A percentile compares a stretch with the other conserved stretches of the same genome.
These are phyloP conservation scores for Gymnopilus junonius DNA, from an alignment of 768 basidiomycete genomes.

Conservation along the genomic window DNA sequence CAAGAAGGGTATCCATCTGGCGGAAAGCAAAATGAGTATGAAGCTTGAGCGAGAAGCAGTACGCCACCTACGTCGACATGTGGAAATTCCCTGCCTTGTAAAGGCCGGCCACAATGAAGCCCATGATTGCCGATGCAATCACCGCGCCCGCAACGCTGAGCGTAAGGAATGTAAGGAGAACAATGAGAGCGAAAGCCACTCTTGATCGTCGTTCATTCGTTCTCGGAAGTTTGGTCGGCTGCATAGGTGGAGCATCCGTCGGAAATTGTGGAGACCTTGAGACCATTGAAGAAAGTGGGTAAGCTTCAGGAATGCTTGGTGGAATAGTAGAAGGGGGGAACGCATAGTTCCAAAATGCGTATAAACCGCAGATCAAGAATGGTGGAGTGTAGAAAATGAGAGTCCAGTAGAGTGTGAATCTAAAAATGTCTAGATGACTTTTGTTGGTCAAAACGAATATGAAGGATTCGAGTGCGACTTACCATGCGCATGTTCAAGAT, in stretches of 20 bases:
- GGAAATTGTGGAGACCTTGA: not conserved
- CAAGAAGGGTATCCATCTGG: conserved; percentile 52
- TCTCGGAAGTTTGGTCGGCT: conserved; percentile 22
- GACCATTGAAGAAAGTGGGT: conserved; percentile 15
- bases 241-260: not conserved
- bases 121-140: conserved; percentile 49
- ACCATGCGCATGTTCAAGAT: conserved; percentile 48
- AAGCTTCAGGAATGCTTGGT: conserved; percentile 9
- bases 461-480: not conserved
- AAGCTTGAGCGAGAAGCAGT: not conserved
- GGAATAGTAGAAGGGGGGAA: conserved; percentile 41
- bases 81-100: conserved; percentile 49
- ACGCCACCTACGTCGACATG: conserved; percentile 51
- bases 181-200: conserved; percentile 50
- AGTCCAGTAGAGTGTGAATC: conserved; percentile 58
- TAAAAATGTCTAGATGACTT: conserved; percentile 46
- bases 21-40: not conserved
- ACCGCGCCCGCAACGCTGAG: conserved; percentile 50
- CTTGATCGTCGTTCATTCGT: conserved; percentile 48
- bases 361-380: conserved; percentile 51
- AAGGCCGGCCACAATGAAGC: conserved; percentile 48
- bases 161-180: conserved; percentile 45
- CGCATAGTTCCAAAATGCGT: conserved; percentile 56
- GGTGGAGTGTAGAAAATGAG: conserved; percentile 53
- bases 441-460: not conserved